Percentiles rank a stretch among this genome's conserved stretches.
phyloP scores from a whole-genome alignment of 2,329 filamentous ascomycete genomes.

The Epichloe uncinata region DNA sequence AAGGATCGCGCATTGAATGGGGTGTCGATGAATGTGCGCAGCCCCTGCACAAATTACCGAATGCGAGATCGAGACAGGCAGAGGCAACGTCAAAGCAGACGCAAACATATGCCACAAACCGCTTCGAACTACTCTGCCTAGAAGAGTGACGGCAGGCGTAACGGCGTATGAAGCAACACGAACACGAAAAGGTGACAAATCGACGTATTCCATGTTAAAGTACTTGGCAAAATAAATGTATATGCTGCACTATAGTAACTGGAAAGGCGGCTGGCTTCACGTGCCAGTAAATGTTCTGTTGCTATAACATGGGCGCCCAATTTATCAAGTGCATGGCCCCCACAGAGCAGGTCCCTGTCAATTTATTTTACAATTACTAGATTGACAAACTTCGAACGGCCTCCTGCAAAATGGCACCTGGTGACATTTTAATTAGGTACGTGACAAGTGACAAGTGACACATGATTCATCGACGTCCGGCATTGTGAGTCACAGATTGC shows the following conservation, averaged over 20 bases:
- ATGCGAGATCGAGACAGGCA: not conserved
- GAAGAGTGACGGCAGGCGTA: constrained; percentile 15
- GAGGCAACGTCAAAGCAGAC: constrained; percentile 9
- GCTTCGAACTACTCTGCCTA: constrained; percentile 46
- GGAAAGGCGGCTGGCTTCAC: not conserved
- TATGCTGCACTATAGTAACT: not conserved
- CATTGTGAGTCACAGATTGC: constrained; percentile 36
- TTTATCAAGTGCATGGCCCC: not conserved
- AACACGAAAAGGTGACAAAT: not conserved
- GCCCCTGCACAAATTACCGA: constrained; percentile 27
- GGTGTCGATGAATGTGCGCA: constrained; percentile 59
- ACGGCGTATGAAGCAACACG: not conserved
- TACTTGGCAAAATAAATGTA: not conserved
- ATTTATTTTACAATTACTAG: not conserved
- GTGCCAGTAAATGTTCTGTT: not conserved
- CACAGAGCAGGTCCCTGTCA: not conserved
- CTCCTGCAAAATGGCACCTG: not conserved
- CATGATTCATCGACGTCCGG: constrained; percentile 16
- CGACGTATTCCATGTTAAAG: not conserved
- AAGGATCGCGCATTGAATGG: constrained; percentile 55
- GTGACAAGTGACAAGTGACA: not conserved
- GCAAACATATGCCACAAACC: constrained; percentile 33
- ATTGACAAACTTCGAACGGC: not conserved
- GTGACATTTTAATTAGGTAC: not conserved
- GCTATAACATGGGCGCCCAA: not conserved